phyloP scores from a whole-genome alignment of 148 eudicot species.

The Oxyria digyna region DNA sequence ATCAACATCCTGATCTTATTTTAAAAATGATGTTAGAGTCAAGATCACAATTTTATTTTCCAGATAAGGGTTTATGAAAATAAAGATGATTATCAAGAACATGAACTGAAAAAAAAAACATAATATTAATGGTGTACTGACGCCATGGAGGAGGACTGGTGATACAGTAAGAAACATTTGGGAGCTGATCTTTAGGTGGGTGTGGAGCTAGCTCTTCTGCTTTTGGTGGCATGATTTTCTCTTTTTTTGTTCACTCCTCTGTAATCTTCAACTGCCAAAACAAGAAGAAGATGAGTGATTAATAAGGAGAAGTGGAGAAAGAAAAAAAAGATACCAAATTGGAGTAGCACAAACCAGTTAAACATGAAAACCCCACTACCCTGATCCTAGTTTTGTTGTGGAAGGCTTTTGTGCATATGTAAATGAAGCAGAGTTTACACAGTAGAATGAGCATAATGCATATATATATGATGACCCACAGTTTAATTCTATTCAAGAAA shows the following conservation, averaged over 20 bases:
- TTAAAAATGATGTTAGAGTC: too few species aligned
- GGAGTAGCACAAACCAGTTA: background rate
- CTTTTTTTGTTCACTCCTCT: background rate
- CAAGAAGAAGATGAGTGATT: background rate
- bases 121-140: constrained; percentile 38
- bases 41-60: background rate
- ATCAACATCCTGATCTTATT: too few species aligned
- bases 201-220: constrained; percentile 66
- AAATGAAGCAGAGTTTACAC: too few species aligned
- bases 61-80: background rate
- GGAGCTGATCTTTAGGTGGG: constrained; percentile 91
- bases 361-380: background rate
- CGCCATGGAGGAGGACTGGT: constrained; percentile 99
- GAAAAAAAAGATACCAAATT: background rate
- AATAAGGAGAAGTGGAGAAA: background rate
- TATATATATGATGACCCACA: background rate
- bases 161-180: constrained; percentile 73
- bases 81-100: background rate
- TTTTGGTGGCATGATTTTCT: background rate
- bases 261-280: background rate
- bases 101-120: background rate
- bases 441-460: too few species aligned
- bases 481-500: background rate
- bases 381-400: background rate
- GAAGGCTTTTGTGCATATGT: background rate